Conservation (phyloP, 2,329 filamentous ascomycete species). For the Colletotrichum scovillei region DNA sequence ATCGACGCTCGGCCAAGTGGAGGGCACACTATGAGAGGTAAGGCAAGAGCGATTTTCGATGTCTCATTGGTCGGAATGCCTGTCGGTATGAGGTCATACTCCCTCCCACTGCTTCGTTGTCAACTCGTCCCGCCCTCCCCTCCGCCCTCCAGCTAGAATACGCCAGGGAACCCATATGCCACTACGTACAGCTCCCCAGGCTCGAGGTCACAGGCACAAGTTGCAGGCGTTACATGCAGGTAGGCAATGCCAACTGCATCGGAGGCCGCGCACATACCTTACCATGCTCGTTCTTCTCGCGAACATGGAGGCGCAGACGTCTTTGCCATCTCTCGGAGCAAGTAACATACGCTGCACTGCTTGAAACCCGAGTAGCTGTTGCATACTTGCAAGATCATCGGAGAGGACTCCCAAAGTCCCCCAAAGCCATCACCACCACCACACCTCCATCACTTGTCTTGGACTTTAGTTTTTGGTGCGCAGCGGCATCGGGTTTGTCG, state of each 20-base stretch:
- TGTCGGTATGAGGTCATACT: constrained; percentile 25
- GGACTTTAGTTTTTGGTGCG: not conserved
- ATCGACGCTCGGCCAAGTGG: constrained; percentile 6
- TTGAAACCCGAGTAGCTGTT: not conserved
- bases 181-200: no score
- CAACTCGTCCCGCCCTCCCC: not conserved
- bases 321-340: not conserved
- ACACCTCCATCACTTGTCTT: not conserved
- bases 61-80: constrained; percentile 1
- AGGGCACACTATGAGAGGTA: not conserved
- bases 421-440: not conserved
- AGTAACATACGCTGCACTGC: not conserved
- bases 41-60: constrained; percentile 2
- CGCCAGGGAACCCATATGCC: not conserved
- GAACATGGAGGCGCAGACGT: not conserved
- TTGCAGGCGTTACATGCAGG: constrained; percentile 1
- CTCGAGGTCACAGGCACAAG: not conserved
- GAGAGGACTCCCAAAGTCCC: not conserved
- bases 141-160: not conserved
- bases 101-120: constrained; percentile 4
- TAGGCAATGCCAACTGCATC: constrained; percentile 4
- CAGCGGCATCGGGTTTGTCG: constrained; percentile 5
- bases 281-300: not conserved
- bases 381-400: not conserved
- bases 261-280: not conserved